These are phyloP conservation scores for Acanthamoeba castellanii DNA, from an alignment of 208 protist species.

Conservation along the genomic window DNA sequence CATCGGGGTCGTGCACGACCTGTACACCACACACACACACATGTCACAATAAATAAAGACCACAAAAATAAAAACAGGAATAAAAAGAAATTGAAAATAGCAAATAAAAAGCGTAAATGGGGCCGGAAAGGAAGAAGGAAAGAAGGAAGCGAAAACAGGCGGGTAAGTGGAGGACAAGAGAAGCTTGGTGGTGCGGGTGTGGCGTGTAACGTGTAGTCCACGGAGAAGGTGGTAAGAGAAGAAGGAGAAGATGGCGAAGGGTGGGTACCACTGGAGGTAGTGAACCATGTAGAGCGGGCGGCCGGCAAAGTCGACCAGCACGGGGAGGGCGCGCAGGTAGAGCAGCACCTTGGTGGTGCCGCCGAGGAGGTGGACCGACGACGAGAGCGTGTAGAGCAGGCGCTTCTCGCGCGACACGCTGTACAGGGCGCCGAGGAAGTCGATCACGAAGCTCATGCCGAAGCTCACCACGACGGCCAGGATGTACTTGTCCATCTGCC, in stretches of 20 bases:
- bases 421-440: conserved; percentile 28
- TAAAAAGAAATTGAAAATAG: too few species aligned
- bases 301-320: conserved; percentile 37
- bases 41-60: too few species aligned
- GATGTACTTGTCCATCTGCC: conserved; percentile 43
- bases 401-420: conserved; percentile 47
- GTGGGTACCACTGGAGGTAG: conserved; percentile 56
- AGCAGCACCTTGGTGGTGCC: conserved; percentile 38
- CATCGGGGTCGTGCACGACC: conserved; percentile 43
- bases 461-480: conserved; percentile 52
- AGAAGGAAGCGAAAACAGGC: too few species aligned
- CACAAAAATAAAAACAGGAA: too few species aligned
- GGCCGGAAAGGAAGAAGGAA: too few species aligned
- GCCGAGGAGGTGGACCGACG: conserved; percentile 21
- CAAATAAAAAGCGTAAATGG: too few species aligned
- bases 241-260: too few species aligned
- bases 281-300: conserved; percentile 4
- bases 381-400: conserved; percentile 43
- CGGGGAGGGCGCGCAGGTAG: conserved; percentile 20
- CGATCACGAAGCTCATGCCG: conserved; percentile 39
- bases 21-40: too few species aligned
- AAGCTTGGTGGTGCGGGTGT: background rate
- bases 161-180: background rate
- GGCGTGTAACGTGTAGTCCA: background rate
- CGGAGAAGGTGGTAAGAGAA: background rate